Evolutionary conservation across 179 eudicot species (phyloP), one percentile per base, ranked within the genome.

Genomic region (Camellia oleifera): DNA sequence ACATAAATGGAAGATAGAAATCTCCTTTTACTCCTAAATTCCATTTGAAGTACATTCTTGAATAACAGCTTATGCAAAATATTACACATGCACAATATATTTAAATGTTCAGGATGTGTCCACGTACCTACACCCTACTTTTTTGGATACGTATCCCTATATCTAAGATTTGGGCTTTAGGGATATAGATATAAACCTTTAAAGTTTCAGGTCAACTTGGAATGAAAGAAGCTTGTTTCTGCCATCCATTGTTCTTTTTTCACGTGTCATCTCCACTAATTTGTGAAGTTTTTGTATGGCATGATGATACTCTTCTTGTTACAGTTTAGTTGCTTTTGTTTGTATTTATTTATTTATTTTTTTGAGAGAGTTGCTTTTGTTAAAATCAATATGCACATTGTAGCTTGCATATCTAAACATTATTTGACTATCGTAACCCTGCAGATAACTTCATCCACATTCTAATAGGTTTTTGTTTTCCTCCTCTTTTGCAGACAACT

Each of bases 401-500:
- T 15, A 68, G 15, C 72, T 44, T 42, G 15, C 11, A 42, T 68
- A 4, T 68, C n/a, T 6, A 11, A 14, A 68, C 7, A 14, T 45
- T 23, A 18, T 72, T 12, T 56, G 53, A 9, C 10, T 72, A 2
- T 72, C 11, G 13, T 52, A 44, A 10, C 13, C 45, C n/a, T 76
- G 18, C 7, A 12, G 40, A 12, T 18, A 57, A 17, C 57, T 65
- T 52, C 32, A n/a, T 68, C 42, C 54, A 52, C 9, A 42, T 18
- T 53, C 40, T 77, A 68, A 54, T 15, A 42, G 1, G 60, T 20
- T 68, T 45, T 42, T 70, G 64, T n/a, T 81, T 66, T 70, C 50
- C 48, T 62, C 42, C n/a, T 67, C 74, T 80, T 81, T 68, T 85
- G 90, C 93, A 95, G 98, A 79, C 99, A 95, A 87, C 83, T 96